Conservation (phyloP, 2,329 filamentous ascomycete genomes). For the Claviceps cyperi region DNA sequence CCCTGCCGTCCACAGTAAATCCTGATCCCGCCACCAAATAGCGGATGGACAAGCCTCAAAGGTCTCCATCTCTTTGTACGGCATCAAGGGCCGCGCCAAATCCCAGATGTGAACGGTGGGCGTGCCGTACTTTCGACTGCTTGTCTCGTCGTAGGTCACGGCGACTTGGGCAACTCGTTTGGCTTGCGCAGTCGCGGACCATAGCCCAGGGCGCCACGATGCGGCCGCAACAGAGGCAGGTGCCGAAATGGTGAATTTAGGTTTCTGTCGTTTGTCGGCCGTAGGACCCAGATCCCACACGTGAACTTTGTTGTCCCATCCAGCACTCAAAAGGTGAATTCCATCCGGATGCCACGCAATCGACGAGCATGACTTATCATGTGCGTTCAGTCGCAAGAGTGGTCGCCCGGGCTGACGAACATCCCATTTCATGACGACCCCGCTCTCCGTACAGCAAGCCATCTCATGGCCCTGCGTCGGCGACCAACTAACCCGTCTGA, state of each 20-base stretch:
- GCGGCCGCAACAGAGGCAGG: constrained; percentile 45
- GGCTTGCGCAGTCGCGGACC: constrained; percentile 49
- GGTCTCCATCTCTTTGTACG: constrained; percentile 49
- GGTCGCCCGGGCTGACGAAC: constrained; percentile 39
- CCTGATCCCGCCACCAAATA: constrained; percentile 49
- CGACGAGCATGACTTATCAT: constrained; percentile 43
- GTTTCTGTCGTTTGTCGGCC: constrained; percentile 49
- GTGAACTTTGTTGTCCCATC: constrained; percentile 45
- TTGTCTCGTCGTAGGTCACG: constrained; percentile 45
- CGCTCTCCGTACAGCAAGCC: constrained; percentile 49
- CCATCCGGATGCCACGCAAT: constrained; percentile 57
- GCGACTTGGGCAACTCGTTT: constrained; percentile 47
- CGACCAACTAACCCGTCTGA: constrained; percentile 52
- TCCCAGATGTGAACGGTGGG: constrained; percentile 53
- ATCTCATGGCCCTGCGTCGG: constrained; percentile 46
- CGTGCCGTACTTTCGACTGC: constrained; percentile 38
- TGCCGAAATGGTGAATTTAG: constrained; percentile 45
- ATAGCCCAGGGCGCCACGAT: constrained; percentile 49
- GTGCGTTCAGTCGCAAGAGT: constrained; percentile 43
- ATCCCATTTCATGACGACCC: constrained; percentile 50
- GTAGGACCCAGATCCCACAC: constrained; percentile 50
- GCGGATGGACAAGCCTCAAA: constrained; percentile 44
- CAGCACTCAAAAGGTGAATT: constrained; percentile 48
- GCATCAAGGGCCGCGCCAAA: constrained; percentile 50
- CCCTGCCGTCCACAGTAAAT: constrained; percentile 52